Base-by-base conservation (phyloP, 1,284 basidiomycete genomes). In the Omphalotus olearius region DNA sequence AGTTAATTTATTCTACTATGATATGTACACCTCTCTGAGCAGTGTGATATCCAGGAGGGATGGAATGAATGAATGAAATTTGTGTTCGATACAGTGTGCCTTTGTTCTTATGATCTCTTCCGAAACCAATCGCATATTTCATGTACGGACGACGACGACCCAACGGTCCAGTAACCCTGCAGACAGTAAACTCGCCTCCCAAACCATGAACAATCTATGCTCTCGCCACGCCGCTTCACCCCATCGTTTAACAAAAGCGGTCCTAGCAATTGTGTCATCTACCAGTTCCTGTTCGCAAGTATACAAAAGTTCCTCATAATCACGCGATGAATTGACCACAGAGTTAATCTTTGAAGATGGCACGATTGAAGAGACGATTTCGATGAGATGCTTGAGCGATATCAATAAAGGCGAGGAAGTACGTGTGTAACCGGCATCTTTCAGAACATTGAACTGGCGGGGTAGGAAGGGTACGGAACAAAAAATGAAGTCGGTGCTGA, bases 171-270 rank as follows among this genome's bases (percentile, higher is more conserved):
- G 46, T 56, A 67, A 55, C 14, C 67, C 65, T 5, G 66, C 68
- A 42, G 63, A 63, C 16, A 82, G 60, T 36, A 82, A 65, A 0
- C 71, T 77, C 7, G 73, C 75, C 60, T 84, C 82, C 69, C 82
- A 80, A 20, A 67, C 66, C 17, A 76, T 52, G 55, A 74, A 63
- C 14, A 82, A 65, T 54, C 73, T 65, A 56, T 75, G 69, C 57
- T 73, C 73, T 50, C 78, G 67, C 79, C 78, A 82, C 35, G 60
- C 69, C 25, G 60, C 57, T 17, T 71, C 54, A 18, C 75, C 74
- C 50, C 64, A 63, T 30, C 57, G 58, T 13, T 59, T 57, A 30
- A 76, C 66, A 53, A 67, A 69, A 25, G 50, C 49, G 6, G 49
- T 60, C 28, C 72, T 63, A n/a, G 62, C 35, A 3, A 39, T 47